These are phyloP conservation scores for Apodospora peruviana DNA, from an alignment of 495 filamentous ascomycete species.

Conservation along the genomic window DNA sequence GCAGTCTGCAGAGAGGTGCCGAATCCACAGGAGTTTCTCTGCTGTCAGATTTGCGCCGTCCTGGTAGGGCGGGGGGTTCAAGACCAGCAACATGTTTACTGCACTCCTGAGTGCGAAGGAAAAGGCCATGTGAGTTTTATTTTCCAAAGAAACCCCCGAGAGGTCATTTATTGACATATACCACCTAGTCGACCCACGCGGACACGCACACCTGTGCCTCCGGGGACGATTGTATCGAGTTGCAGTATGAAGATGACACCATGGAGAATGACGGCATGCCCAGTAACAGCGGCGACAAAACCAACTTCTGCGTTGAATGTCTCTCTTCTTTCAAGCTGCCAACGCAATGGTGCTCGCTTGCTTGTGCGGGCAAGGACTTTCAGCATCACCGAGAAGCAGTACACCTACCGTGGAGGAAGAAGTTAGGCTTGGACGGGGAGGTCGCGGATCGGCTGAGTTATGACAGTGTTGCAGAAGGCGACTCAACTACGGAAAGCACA, in stretches of 20 bases:
- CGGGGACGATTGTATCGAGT: constrained; percentile 13
- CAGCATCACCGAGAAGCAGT: constrained; percentile 33
- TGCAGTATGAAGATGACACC: constrained; percentile 3
- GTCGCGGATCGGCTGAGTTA: constrained; percentile 27
- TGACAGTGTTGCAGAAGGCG: not conserved
- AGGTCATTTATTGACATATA: too few species aligned
- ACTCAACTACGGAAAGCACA: not conserved
- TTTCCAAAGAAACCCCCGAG: too few species aligned
- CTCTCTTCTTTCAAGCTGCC: constrained; percentile 24
- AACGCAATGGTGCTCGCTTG: constrained; percentile 33
- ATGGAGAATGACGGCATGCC: constrained; percentile 3
- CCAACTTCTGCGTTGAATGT: constrained; percentile 38
- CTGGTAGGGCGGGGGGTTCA: constrained; percentile 20
- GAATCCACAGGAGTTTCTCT: constrained; percentile 22
- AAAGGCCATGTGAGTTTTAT: constrained; percentile 34
- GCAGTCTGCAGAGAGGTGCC: constrained; percentile 27
- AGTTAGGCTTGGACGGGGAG: constrained; percentile 11
- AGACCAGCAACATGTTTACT: constrained; percentile 30
- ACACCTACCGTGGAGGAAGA: constrained; percentile 30
- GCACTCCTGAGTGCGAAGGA: constrained; percentile 35
- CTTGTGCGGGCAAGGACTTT: constrained; percentile 36
- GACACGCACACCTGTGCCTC: constrained; percentile 22
- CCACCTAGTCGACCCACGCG: too few species aligned
- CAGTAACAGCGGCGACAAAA: not conserved
- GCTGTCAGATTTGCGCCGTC: constrained; percentile 38